These are phyloP conservation scores for Aureobasidium melanogenum DNA, from an alignment of 2,329 filamentous ascomycete species.

Conservation along the genomic window DNA sequence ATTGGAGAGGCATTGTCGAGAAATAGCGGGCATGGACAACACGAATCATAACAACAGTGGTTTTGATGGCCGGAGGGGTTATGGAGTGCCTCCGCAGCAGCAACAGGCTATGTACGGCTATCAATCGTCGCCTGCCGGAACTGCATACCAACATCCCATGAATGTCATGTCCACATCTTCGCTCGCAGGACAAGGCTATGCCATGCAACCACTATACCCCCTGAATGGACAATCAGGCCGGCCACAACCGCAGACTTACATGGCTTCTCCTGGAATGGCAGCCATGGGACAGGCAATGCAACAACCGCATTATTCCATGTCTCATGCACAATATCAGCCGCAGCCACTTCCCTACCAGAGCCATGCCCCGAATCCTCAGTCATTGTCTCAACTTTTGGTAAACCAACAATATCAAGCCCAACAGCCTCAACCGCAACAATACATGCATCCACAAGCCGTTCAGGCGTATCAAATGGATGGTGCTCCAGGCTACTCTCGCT, in stretches of 20 bases:
- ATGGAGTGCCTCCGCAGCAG: slow-evolving; percentile 6
- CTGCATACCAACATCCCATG: slow-evolving; percentile 14
- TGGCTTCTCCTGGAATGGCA: not conserved
- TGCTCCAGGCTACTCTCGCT: not conserved
- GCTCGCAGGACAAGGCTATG: not conserved
- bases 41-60: slow-evolving; percentile 1
- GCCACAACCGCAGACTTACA: not conserved
- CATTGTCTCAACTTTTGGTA: slow-evolving; percentile 26
- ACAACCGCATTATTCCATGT: slow-evolving; percentile 4
- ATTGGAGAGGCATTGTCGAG: not conserved
- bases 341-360: slow-evolving; percentile 27
- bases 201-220: slow-evolving; percentile 17
- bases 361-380: slow-evolving; percentile 27
- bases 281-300: slow-evolving; percentile 2
- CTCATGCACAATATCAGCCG: slow-evolving; percentile 6
- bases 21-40: slow-evolving; percentile 5
- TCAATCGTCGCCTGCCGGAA: not conserved
- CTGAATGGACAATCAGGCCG: not conserved
- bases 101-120: slow-evolving; percentile 9
- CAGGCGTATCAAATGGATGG: slow-evolving; percentile 8
- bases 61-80: not conserved
- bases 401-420: slow-evolving; percentile 27
- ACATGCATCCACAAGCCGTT: slow-evolving; percentile 11
- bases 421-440: slow-evolving; percentile 23
- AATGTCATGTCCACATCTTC: slow-evolving; percentile 17